These are phyloP conservation scores for Fusarium falciforme DNA, from an alignment of 2,329 filamentous ascomycete genomes.

Conservation along the genomic window DNA sequence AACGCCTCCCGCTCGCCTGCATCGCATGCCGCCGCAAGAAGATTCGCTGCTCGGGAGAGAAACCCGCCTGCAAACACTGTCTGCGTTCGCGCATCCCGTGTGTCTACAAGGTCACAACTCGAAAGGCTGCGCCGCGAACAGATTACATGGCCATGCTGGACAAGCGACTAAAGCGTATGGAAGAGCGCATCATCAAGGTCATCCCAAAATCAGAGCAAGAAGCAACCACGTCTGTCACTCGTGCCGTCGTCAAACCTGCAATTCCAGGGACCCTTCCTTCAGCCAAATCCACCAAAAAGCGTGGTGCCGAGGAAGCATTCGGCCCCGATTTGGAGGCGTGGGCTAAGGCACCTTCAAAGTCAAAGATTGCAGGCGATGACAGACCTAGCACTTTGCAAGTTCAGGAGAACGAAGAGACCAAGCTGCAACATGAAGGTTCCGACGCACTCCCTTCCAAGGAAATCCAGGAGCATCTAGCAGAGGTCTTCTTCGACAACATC, in stretches of 20 bases:
- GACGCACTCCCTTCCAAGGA: conserved; percentile 87
- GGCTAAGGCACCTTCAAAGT: conserved; percentile 71
- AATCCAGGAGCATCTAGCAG: conserved; percentile 91
- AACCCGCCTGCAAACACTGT: conserved; percentile 97
- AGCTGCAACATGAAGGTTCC: conserved; percentile 81
- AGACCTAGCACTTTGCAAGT: conserved; percentile 64
- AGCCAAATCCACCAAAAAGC: conserved; percentile 74
- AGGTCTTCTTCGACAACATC: conserved; percentile 94
- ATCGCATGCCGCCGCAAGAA: conserved; percentile 97
- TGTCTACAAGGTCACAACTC: conserved; percentile 95
- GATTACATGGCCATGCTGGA: conserved; percentile 99
- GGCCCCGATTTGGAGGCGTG: conserved; percentile 83
- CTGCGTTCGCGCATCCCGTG: conserved; percentile 92
- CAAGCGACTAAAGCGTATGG: conserved; percentile 95
- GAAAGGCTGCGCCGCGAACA: conserved; percentile 92
- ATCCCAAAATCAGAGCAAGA: conserved; percentile 88
- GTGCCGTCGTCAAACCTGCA: conserved; percentile 87
- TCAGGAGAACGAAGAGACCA: conserved; percentile 78
- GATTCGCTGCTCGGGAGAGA: conserved; percentile 97
- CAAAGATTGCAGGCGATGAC: conserved; percentile 58
- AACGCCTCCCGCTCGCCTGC: conserved; percentile 90
- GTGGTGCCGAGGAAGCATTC: conserved; percentile 89
- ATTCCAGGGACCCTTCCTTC: conserved; percentile 65
- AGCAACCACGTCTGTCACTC: conserved; percentile 72
- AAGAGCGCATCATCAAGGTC: conserved; percentile 95